Base-by-base conservation (phyloP, 768 basidiomycete genomes). In the Psilocybe subaeruginosa region DNA sequence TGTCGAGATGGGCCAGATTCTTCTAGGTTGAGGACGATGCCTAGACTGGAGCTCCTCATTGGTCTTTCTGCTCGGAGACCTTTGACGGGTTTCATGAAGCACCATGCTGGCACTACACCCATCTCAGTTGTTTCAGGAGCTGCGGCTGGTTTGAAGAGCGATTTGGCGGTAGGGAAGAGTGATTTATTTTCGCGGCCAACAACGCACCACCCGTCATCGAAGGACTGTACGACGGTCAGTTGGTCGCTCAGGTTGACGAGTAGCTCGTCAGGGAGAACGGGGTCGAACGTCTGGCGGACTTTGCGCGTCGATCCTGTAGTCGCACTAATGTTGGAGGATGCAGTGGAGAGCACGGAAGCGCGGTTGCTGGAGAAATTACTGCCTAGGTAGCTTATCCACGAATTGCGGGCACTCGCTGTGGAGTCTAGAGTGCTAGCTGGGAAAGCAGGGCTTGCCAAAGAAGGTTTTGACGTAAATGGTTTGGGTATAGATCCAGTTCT, bases 141-240 rank as follows among this genome's bases (percentile, higher is more conserved):
- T 37, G 58, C 56, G 6, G 71, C 64, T 9, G 75, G 70, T 58
- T 74, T 76, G 67, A 83, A 83, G 41, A 81, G 58, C 0, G 80
- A 81, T 64, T 78, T 78, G 8, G 77, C 66, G 29, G 65, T 66
- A 5, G 72, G 58, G 16, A 73, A 67, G 27, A 76, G 67, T 27
- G 73, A 68, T 61, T 64, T 61, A 48, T 69, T 70, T 61, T 88
- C 83, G 30, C 88, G 78, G 17, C 84, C 86, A 54, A 90, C 88
- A 54, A 90, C 79, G 66, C 88, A 91, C 91, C 91, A 93, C 1
- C 90, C 91, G 59, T 93, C 91, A 60, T 92, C 88, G 66, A 87
- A 90, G 4, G 85, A 84, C 61, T 85, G 83, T 3, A 91, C 78
- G 30, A 92, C 74, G 1, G 81, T 83, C 45, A 93, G 73, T 37